phyloP scores from a whole-genome alignment of 176 grass and related monocot species.

The Phyllostachys edulis region DNA sequence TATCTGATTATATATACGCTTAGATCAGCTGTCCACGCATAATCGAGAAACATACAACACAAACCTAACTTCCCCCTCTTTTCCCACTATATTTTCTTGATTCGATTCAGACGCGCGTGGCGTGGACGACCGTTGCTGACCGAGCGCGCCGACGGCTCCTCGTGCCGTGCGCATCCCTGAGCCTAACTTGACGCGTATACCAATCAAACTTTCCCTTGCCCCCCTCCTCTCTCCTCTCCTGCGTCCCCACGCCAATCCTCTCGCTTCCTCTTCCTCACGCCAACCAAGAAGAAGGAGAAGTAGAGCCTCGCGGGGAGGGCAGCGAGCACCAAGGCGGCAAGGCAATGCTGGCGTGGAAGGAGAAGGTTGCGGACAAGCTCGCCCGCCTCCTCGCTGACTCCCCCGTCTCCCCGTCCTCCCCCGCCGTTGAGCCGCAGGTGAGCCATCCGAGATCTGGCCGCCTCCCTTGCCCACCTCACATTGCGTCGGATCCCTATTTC shows the following conservation, averaged over 20 bases:
- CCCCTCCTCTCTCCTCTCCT: background rate
- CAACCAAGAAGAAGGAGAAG: no score
- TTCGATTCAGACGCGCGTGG: background rate
- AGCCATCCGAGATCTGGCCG: constrained; percentile 1
- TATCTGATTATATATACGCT: no score
- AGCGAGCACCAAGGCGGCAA: background rate
- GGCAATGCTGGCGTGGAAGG: constrained; percentile 61
- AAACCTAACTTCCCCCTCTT: no score
- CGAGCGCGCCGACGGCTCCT: background rate
- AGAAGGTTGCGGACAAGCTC: constrained; percentile 50
- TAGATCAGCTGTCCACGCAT: no score
- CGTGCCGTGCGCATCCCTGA: no score
- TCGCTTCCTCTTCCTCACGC: no score
- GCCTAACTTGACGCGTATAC: background rate
- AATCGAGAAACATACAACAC: no score
- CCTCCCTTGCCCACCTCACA: background rate
- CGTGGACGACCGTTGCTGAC: background rate
- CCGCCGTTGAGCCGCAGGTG: constrained; percentile 27
- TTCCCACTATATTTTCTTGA: no score
- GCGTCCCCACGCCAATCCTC: background rate
- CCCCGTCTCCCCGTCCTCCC: background rate
- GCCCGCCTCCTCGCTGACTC: constrained; percentile 43
- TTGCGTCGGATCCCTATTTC: background rate
- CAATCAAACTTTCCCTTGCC: background rate
- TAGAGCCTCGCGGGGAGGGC: background rate